Evolutionary conservation across 1,139 yeast genomes (phyloP).

Genomic region (Protomyces inouyei): DNA sequence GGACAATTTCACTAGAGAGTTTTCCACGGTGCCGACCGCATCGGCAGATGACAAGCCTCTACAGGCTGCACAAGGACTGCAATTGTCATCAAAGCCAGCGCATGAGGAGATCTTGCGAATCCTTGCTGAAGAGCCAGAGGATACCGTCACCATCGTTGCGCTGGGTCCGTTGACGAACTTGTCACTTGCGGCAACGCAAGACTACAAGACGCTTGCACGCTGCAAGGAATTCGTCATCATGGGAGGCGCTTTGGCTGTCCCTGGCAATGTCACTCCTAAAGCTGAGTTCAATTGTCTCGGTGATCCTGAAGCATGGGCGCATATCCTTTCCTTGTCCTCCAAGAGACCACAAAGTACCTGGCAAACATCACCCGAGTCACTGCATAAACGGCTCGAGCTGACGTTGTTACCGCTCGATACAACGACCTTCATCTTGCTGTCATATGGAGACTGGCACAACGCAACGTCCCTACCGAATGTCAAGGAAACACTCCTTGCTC

Average conservation of each 20-base stretch:
- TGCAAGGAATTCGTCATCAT: constrained; percentile 41
- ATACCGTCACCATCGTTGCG: constrained; percentile 42
- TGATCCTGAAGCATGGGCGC: constrained; percentile 43
- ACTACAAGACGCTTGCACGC: constrained; percentile 39
- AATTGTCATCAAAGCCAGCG: constrained; percentile 34
- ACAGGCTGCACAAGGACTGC: constrained; percentile 23
- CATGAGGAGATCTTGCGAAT: constrained; percentile 41
- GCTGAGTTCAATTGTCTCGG: constrained; percentile 46
- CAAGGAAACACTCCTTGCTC: constrained; percentile 35
- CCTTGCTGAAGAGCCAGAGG: constrained; percentile 39
- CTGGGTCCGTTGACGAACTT: constrained; percentile 45
- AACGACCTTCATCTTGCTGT: constrained; percentile 39
- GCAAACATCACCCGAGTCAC: constrained; percentile 27
- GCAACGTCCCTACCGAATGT: constrained; percentile 31
- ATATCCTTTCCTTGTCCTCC: constrained; percentile 41
- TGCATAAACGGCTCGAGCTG: constrained; percentile 31
- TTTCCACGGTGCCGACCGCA: constrained; percentile 55
- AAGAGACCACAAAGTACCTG: constrained; percentile 36
- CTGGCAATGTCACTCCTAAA: constrained; percentile 44
- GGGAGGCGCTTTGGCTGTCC: constrained; percentile 43
- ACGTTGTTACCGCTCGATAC: constrained; percentile 43
- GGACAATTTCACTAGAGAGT: constrained; percentile 36
- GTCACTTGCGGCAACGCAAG: constrained; percentile 43
- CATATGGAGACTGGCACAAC: constrained; percentile 31
- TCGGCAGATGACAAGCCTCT: constrained; percentile 80